Base-by-base conservation (phyloP, 176 grass and related monocot genomes). In the Hsuehochloa calcarea region DNA sequence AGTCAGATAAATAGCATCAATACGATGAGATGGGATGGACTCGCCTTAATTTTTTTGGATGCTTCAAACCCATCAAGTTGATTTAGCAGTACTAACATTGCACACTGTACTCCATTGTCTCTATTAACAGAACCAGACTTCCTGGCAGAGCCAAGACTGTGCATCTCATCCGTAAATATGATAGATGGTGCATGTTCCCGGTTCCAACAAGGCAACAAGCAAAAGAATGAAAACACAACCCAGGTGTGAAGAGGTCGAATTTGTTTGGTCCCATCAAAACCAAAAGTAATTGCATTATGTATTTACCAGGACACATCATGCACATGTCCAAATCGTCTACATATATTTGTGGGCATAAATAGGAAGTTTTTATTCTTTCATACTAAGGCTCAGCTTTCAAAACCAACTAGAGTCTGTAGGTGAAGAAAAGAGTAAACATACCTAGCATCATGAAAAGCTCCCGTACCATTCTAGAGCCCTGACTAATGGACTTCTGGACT, bases 61-160 rank as follows among this genome's bases (percentile, higher is more conserved):
- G 90, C 86, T 88, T 92, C 90, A 78, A 92, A 92, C 22, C 86
- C 90, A 92, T 92, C 86, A 72, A 88, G 90, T 65, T 92, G 90
- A 68, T 92, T 88, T 44, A 92, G 90, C 63, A 92, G 82, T 65
- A 88, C 90, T 22, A 92, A 86, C 90, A 92, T 92, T 19, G 86
- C 88, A 68, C 90, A 82, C n/a, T 88, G 90, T 43, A 92, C 90
- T 72, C 88, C 90, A 39, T 86, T 88, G 62, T 92, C 82, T 38
- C 90, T 82, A 83, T 92, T 92, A 43, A 82, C 90, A 65, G 82
- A 85, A 8, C 90, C 90, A 38, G 82, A 85, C 44, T 92, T 86
- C 90, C 90, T 84, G 64, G 90, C 66, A 35, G 90, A 92, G 38
- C 90, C 90, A 75, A 88, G 86, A 67, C 82, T 85, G 72, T 92